Base-by-base conservation (phyloP, 1,284 basidiomycete genomes). In the Ustilago hordei region DNA sequence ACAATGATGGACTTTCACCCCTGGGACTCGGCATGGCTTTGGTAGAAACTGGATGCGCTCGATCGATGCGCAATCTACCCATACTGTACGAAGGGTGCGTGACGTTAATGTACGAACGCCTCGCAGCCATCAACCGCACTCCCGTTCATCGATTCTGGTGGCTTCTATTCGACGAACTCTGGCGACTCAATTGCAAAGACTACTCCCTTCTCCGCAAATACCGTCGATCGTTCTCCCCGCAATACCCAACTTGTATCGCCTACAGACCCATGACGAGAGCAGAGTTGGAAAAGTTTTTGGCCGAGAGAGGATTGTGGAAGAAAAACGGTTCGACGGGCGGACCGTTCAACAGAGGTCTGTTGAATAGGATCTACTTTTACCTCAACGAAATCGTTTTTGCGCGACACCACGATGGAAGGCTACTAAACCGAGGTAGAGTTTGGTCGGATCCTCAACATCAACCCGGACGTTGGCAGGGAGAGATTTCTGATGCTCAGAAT, bases 141-240 rank as follows among this genome's bases (percentile, higher is more conserved):
- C 88, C 89, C 71, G 86, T 90, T 0, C 87, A 90, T n/a, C 89
- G 90, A 1, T 93, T 92, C 91, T 94, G 93, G 93, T 93, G 92
- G 83, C 88, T 93, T 8, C 90, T 93, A 79, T 94, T 92, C 91
- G 92, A 93, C 69, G 79, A 90, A 85, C 28, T 81, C 55, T 79
- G 64, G 75, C 60, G 80, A 8, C 64, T 71, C 45, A 84, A 84
- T 63, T 67, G 54, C 36, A 60, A 43, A 28, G 73, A 80, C 64
- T 78, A 78, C 60, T 36, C 41, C 41, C 55, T 92, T 90, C 91
- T 89, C 91, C 71, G 88, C 90, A 73, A 93, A 92, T 83, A 86
- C 89, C 78, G 89, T 88, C 57, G 62, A 34, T 57, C 91, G 81
- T 94, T 94, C 82, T 90, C 92, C 79, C 93, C 93, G 0, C 89